phyloP scores from a whole-genome alignment of 2,329 filamentous ascomycete species.

The Fusarium torulosum region DNA sequence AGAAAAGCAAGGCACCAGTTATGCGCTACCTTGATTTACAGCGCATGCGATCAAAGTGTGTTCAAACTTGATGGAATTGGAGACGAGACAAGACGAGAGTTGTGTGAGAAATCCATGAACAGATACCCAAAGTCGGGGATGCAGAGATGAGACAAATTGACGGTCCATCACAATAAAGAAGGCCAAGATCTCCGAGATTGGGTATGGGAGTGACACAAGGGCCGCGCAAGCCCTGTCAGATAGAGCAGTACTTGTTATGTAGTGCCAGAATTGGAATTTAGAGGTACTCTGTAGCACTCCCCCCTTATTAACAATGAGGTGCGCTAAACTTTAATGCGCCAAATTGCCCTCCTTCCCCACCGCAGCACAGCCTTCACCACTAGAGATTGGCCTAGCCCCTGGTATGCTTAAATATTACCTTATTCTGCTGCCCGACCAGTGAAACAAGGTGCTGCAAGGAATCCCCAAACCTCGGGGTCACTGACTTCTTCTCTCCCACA shows the following conservation, averaged over 20 bases:
- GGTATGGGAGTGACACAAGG: slow-evolving; percentile 14
- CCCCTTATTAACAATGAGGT: slow-evolving; percentile 7
- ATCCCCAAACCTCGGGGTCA: background rate
- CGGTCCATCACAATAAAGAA: slow-evolving; percentile 22
- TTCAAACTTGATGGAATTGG: background rate
- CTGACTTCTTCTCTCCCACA: background rate
- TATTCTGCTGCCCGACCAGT: slow-evolving; percentile 38
- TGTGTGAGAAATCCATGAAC: background rate
- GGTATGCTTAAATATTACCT: slow-evolving; percentile 50
- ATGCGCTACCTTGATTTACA: slow-evolving; percentile 2
- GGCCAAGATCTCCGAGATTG: slow-evolving; percentile 26
- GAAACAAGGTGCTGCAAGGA: slow-evolving; percentile 33
- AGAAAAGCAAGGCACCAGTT: background rate
- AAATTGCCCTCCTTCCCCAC: slow-evolving; percentile 24
- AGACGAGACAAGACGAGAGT: background rate
- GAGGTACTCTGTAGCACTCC: background rate
- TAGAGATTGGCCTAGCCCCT: slow-evolving; percentile 32
- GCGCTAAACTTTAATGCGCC: slow-evolving; percentile 46
- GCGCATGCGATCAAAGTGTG: slow-evolving; percentile 4
- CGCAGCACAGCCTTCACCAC: background rate
- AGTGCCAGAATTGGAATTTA: rapidly evolving
- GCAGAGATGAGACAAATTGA: slow-evolving; percentile 12
- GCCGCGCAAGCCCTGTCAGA: slow-evolving; percentile 34
- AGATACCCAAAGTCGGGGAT: background rate
- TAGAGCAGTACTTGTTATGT: background rate